Base-by-base conservation (phyloP, 345 rosid genomes). In the Gossypium turneri region DNA sequence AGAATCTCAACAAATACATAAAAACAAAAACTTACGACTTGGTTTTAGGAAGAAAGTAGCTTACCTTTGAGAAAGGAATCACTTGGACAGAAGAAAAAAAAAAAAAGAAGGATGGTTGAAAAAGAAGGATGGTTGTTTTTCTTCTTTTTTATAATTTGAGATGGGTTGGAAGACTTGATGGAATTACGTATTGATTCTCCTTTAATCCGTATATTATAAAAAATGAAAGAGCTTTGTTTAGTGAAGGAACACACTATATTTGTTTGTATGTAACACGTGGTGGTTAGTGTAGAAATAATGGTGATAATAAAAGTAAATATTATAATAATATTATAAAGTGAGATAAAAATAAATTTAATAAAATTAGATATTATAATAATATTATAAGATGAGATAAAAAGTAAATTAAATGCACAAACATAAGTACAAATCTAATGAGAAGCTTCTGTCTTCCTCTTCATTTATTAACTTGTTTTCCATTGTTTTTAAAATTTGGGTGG, bases 1-100 rank as follows among this genome's bases (percentile, higher is more conserved):
- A 38, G 16, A 22, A 58, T 72, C 66, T 13, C 64, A 6, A 60
- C n/a, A 60, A 60, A 60, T 12, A 29, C 5, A 44, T 9, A 3
- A 15, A 44, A 62, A 62, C 34, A 62, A 20, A 47, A 61, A 15
- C 7, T 16, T 70, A 70, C 27, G n/a, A 52, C 73, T 52, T 70
- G 25, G 52, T 17, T n/a, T 56, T 5, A 17, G 58, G 29, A 67
- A 67, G 48, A 75, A 63, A 50, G 29, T 50, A 1, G 76, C 59
- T 47, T 27, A 74, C 38, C 69, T 48, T 74, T 62, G 60, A 62
- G 59, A 74, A 29, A 68, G 52, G n/a, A 47, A 57, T 25, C 73
- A 58, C 20, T 24, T 27, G 57, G 29, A 58, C 67, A 66, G 7
- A 34, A 67, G 57, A 38, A 24, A 29, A 38, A 44, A 52, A n/a